Conservation (phyloP, 148 eudicot species). For the Arctostaphylos glauca region DNA sequence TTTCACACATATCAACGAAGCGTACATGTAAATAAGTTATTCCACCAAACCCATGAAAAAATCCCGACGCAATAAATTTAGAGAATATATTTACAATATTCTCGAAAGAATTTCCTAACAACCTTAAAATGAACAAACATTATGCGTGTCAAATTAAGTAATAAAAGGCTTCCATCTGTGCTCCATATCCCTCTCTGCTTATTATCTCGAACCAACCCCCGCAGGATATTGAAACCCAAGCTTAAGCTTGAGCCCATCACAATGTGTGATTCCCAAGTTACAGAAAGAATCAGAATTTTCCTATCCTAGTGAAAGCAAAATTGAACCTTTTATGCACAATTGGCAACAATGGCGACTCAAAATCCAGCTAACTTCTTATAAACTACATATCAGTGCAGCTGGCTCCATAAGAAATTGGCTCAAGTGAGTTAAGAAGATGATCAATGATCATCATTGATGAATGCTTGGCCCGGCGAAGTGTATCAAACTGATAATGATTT, state of each 20-base stretch:
- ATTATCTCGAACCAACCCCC: background rate
- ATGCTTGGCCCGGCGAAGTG: conserved; percentile 86
- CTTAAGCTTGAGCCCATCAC: background rate
- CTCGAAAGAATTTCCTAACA: too few species aligned
- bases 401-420: conserved; percentile 20
- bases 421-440: conserved; percentile 49
- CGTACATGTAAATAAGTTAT: too few species aligned
- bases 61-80: too few species aligned
- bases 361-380: too few species aligned
- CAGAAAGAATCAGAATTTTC: background rate
- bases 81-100: background rate
- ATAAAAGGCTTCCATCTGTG: background rate
- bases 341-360: background rate
- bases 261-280: background rate
- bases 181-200: background rate
- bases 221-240: background rate
- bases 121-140: too few species aligned
- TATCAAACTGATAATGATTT: conserved; percentile 74
- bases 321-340: background rate
- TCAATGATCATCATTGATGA: conserved; percentile 88
- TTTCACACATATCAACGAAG: too few species aligned
- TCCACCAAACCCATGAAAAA: too few species aligned
- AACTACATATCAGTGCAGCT: conserved; percentile 23
- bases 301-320: background rate
- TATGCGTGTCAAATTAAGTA: too few species aligned